Base-by-base conservation (phyloP, 441 rosid genomes). In the Erodium moschatum region DNA sequence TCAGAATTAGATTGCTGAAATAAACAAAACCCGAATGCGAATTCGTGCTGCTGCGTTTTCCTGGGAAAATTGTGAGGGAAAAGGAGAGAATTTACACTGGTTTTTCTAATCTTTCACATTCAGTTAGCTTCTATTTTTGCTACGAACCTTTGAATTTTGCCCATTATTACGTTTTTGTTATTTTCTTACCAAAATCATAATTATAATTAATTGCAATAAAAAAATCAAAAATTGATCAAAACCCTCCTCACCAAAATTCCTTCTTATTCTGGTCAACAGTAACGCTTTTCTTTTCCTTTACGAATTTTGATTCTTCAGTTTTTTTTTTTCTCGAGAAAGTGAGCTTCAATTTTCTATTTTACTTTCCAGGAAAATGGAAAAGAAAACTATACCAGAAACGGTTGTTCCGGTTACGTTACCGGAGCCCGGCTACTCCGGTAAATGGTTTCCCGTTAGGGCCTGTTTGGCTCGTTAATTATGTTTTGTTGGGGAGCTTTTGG, bases 31-130 rank as follows among this genome's bases (percentile, higher is more conserved):
- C 46, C 46, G 8, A 40, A 48, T 48, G 54, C 54, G 13, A 40
- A 48, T 58, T 60, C 10, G 61, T 13, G 19, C 54, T 21, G n/a
- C 33, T 66, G 66, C 67, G 58, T 16, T 15, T 40, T 44, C 48
- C 19, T 69, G 18, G 31, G 62, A 19, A 24, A 19, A 50, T 64
- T 69, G 42, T 11, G 62, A 44, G 63, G 20, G 63, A 58, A 58
- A 58, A 21, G 2, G 27, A 58, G 63, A 19, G 63, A 1, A 21
- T 5, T 44, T 35, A 66, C 65, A 56, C 58, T 68, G 46, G 33
- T 64, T 29, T 65, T 40, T 24, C 8, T 15, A 16, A 40, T 52
- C 20, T 52, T 16, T 52, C 73, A 70, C 73, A 74, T 74, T 74
- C 70, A 66, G 73, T 58, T 64, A 38, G 46, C 72, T 73, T 56